Base-by-base conservation (phyloP, 1,139 yeast species). In the Komagataea norvegica region DNA sequence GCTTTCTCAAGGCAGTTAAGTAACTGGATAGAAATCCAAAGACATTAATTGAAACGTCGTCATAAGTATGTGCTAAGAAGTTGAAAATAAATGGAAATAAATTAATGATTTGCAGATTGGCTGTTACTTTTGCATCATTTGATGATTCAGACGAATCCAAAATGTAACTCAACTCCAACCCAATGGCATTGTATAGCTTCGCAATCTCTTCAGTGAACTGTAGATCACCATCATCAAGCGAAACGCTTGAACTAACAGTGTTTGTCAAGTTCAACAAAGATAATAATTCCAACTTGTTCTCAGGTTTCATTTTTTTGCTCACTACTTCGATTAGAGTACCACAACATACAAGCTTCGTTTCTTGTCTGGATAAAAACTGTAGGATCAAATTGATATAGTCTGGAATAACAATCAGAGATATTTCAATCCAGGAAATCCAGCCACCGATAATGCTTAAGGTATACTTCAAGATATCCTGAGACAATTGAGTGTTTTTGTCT, bases 351-450 rank as follows among this genome's bases (percentile, higher is more conserved):
- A 74, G 67, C 46, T 83, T 73, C 18, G 73, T 67, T 14, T 58
- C 58, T 29, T 68, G 65, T 42, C 63, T 65, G 29, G 70, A 73
- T 47, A 89, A 68, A 53, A 75, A 81, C 42, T 73, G 76, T 50
- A 80, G 79, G 31, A 93, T 72, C 34, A 76, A 59, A 34, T 70
- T 67, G 49, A 88, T 70, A 52, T 77, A 82, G 30, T 76, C 75
- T 16, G 79, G 74, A 36, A 79, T 77, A 25, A 89, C 75, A 43
- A 93, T 80, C 45, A 91, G 66, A 22, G 79, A 70, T 45, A 91
- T 85, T 55, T 93, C 98, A 61, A 91, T 87, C 99, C 99, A 93
- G 22, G 89, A 81, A 21, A 88, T 85, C 70, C 85, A 93, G 17
- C 79, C 78, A 7, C 96, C 97, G 40, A 91, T 74, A 40, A 79